Evolutionary conservation across 441 rosid species (phyloP).

Genomic region (Gossypium davidsonii): DNA sequence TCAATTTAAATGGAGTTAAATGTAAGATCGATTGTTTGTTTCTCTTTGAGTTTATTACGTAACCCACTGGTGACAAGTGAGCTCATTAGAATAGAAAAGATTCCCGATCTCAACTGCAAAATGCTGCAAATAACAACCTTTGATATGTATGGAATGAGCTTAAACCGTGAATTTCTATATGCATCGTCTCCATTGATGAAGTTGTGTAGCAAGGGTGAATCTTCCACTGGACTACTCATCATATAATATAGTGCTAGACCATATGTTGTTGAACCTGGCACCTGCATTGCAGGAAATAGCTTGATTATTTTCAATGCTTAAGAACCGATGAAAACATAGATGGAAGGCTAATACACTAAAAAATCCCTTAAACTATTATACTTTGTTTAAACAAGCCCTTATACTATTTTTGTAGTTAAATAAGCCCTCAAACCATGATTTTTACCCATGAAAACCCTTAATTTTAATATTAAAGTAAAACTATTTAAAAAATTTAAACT

Average conservation of each 20-base stretch:
- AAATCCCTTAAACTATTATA: too few species aligned
- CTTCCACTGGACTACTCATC: constrained; percentile 81
- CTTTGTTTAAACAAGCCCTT: too few species aligned
- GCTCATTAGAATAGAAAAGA: not conserved
- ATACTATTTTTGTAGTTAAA: too few species aligned
- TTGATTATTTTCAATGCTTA: constrained; percentile 1
- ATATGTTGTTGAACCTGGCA: constrained; percentile 83
- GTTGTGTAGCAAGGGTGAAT: constrained; percentile 67
- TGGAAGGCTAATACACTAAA: too few species aligned
- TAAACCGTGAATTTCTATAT: constrained; percentile 88
- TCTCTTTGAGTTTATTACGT: not conserved
- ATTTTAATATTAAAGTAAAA: too few species aligned
- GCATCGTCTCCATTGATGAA: constrained; percentile 85
- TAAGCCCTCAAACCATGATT: too few species aligned
- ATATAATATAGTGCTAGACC: constrained; percentile 83
- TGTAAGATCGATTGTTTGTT: not conserved
- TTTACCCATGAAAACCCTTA: too few species aligned
- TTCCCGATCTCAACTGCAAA: constrained; percentile 9
- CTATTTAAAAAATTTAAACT: too few species aligned
- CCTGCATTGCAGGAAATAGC: constrained; percentile 37
- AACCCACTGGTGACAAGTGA: not conserved
- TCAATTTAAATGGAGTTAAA: not conserved
- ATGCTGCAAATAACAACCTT: constrained; percentile 44
- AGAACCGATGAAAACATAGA: not conserved
- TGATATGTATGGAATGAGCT: constrained; percentile 95